Evolutionary conservation across 2,329 filamentous ascomycete species (phyloP).

Genomic region (Stemphylium vesicarium): DNA sequence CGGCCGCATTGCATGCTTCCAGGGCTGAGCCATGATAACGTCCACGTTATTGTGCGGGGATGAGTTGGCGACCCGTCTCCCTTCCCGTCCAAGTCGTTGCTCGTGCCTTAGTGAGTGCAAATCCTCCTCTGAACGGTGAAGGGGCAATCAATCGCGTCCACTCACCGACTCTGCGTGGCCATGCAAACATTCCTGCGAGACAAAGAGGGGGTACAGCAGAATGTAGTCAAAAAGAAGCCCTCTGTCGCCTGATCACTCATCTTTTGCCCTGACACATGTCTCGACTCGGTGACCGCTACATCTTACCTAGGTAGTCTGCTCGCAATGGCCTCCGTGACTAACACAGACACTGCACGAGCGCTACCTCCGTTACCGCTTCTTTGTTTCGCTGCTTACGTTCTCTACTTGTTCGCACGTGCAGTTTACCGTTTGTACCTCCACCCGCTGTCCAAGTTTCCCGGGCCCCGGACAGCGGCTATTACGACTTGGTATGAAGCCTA

Average conservation of each 20-base stretch:
- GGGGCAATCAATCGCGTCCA: background rate
- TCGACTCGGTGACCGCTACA: slow-evolving; percentile 6
- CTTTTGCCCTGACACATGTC: slow-evolving; percentile 12
- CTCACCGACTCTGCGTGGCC: background rate
- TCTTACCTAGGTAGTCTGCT: background rate
- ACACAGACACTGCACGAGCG: background rate
- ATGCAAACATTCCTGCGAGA: background rate
- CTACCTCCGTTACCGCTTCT: slow-evolving; percentile 19
- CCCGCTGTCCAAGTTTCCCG: slow-evolving; percentile 54
- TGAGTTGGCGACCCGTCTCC: background rate
- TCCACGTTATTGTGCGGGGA: background rate
- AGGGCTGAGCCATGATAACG: background rate
- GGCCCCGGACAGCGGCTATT: slow-evolving; percentile 46
- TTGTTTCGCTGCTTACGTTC: slow-evolving; percentile 12
- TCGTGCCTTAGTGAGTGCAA: background rate
- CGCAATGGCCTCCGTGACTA: slow-evolving; percentile 19
- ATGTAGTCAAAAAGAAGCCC: background rate
- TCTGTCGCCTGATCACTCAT: background rate
- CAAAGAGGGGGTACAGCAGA: background rate
- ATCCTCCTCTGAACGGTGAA: background rate
- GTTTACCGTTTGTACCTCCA: slow-evolving; percentile 54
- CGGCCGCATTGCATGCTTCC: background rate
- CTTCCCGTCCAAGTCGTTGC: background rate
- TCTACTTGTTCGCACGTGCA: slow-evolving; percentile 28
- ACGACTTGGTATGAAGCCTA: slow-evolving; percentile 46